These are phyloP conservation scores for Phialophora chinensis DNA, from an alignment of 2,329 filamentous ascomycete genomes.

Conservation along the genomic window DNA sequence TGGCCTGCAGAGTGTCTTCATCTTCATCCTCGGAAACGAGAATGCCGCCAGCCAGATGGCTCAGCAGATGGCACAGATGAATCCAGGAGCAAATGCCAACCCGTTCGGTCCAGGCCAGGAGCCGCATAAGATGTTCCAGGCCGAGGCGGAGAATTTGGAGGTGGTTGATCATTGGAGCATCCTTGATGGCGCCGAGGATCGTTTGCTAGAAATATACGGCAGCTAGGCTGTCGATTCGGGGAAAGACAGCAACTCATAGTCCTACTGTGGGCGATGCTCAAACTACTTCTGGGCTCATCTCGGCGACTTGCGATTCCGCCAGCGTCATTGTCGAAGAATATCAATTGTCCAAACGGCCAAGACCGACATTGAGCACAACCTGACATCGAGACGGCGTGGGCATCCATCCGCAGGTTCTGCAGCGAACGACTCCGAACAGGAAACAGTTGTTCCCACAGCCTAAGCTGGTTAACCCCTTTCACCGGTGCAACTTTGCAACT, in stretches of 20 bases:
- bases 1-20: constrained; percentile 94
- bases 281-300: too few relatives aligned
- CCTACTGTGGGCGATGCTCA: background rate
- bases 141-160: constrained; percentile 92
- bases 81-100: constrained; percentile 67
- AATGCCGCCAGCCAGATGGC: constrained; percentile 85
- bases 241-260: background rate
- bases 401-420: background rate
- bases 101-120: constrained; percentile 93
- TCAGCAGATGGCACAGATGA: constrained; percentile 80
- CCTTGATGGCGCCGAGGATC: constrained; percentile 83
- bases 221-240: constrained; percentile 7
- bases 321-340: background rate
- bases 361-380: background rate
- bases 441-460: background rate
- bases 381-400: background rate
- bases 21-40: constrained; percentile 93
- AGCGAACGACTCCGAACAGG: background rate
- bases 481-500: background rate
- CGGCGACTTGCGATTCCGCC: background rate
- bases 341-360: background rate
- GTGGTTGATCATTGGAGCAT: constrained; percentile 94
- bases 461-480: background rate
- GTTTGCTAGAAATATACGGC: constrained; percentile 66
- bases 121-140: constrained; percentile 91